Evolutionary conservation across 805 yeast genomes (phyloP), one percentile per base, ranked within the genome.

Genomic region (Lachancea quebecensis): DNA sequence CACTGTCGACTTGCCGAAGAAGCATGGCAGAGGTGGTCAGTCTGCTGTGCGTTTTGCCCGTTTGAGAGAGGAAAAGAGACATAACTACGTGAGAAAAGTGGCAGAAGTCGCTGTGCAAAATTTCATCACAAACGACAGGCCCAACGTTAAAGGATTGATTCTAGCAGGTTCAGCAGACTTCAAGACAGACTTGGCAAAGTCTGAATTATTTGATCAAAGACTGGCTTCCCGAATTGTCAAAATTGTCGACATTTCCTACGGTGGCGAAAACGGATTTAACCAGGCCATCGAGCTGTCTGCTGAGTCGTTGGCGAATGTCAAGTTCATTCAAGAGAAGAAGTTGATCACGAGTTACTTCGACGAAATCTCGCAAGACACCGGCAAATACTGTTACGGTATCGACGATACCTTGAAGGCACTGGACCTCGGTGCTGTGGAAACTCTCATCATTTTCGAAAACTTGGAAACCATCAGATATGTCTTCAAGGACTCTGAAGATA

Each of bases 11-110:
- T 75, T 93, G 59, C 99, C 99, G 59, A 93, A 93, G 75, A 93
- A 93, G 87, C 99, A 93, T 76, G 99, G 99, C 62, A 85, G 99
- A 78, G 99, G 99, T 85, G 99, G 99, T 84, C 99, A 93, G 74
- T 93, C 99, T 51, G 99, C 99, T 38, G 66, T 93, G 57, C 98
- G 99, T 87, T 93, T 93, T 75, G 83, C 97, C 21, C 90, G 99
- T 77, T 77, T 93, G 68, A 85, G 99, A 78, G 99, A 93, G 59
- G 99, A 93, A 71, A 93, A 93, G 69, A 88, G 99, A 75, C 99
- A 93, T 70, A 93, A 93, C 68, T 93, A 93, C 71, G 95, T 93
- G 50, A 81, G 99, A 71, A 93, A 93, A 64, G 99, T 93, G 39
- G 96, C 98, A 41, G 99, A 93, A 73, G 91, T 81, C 42, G 98